Percentiles rank a stretch among this genome's conserved stretches.
phyloP scores from a whole-genome alignment of 768 basidiomycete genomes.

The Symmetrospora coprosmae region DNA sequence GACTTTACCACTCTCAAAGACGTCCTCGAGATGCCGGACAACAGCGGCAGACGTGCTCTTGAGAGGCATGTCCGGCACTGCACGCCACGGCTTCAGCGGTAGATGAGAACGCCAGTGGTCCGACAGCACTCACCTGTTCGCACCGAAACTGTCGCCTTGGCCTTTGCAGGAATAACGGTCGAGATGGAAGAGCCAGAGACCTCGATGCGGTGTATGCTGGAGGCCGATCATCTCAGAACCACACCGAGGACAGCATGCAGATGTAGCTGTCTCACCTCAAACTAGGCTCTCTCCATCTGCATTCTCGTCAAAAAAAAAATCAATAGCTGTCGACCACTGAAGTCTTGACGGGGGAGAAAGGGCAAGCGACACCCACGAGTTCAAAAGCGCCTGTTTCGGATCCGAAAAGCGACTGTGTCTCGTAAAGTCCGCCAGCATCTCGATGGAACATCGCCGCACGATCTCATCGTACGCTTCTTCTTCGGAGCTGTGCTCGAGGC shows the following conservation, averaged over 20 bases:
- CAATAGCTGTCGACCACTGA: no score
- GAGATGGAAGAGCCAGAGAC: slow-evolving; percentile 7
- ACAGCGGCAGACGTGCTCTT: neutral
- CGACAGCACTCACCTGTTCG: neutral
- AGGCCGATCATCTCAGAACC: neutral
- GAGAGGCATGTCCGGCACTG: slow-evolving; percentile 20
- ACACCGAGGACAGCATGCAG: neutral
- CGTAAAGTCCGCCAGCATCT: neutral
- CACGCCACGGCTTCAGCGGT: neutral
- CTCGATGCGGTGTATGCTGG: slow-evolving; percentile 16
- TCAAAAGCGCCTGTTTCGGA: neutral
- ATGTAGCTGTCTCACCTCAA: neutral
- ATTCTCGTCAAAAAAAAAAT: no score
- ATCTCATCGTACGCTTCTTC: slow-evolving; percentile 1
- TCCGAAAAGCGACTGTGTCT: slow-evolving; percentile 9
- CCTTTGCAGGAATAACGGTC: neutral
- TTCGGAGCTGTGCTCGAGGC: neutral
- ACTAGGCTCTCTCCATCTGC: slow-evolving; percentile 3
- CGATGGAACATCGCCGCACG: neutral
- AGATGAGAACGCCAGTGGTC: neutral
- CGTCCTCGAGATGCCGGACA: neutral
- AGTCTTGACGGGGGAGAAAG: no score
- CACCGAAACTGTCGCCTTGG: slow-evolving; percentile 7
- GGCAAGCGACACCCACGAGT: neutral
- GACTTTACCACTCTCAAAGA: neutral